Conservation (phyloP, 331 rosid genomes). For the Prunus yedoensis region DNA sequence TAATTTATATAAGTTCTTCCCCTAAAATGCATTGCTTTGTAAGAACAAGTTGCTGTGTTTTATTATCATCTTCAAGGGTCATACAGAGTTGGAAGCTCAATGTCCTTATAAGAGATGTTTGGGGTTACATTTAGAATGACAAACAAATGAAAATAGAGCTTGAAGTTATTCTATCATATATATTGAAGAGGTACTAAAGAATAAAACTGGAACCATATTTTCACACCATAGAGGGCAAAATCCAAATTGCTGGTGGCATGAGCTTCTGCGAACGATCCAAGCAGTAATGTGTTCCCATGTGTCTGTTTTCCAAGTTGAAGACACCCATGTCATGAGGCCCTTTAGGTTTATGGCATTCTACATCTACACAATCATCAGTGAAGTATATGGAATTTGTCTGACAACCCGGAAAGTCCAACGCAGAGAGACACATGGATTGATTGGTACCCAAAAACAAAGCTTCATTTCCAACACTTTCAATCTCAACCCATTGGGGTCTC, state of each 20-base stretch:
- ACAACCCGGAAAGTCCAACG: background rate
- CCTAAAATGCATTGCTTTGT: background rate
- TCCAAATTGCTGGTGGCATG: background rate
- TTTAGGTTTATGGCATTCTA: background rate
- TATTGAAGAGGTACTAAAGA: background rate
- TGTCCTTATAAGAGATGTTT: too few species aligned
- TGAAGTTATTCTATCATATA: background rate
- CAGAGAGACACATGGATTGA: background rate
- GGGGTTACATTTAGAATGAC: too few species aligned
- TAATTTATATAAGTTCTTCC: background rate
- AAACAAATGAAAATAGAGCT: background rate
- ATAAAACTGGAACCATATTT: background rate
- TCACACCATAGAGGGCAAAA: background rate
- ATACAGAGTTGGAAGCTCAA: too few species aligned
- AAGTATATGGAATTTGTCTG: background rate
- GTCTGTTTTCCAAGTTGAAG: background rate
- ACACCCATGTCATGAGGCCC: too few species aligned
- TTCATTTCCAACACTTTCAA: background rate
- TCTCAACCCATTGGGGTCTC: background rate
- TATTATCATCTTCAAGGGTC: too few species aligned
- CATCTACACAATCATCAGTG: background rate
- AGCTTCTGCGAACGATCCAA: background rate
- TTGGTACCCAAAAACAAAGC: background rate
- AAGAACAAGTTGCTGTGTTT: background rate
- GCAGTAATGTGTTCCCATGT: background rate